A percentile compares a stretch with the other conserved stretches of the same genome.
Conservation (phyloP, 768 basidiomycete species). For the Boletus rufocinnamomeus region DNA sequence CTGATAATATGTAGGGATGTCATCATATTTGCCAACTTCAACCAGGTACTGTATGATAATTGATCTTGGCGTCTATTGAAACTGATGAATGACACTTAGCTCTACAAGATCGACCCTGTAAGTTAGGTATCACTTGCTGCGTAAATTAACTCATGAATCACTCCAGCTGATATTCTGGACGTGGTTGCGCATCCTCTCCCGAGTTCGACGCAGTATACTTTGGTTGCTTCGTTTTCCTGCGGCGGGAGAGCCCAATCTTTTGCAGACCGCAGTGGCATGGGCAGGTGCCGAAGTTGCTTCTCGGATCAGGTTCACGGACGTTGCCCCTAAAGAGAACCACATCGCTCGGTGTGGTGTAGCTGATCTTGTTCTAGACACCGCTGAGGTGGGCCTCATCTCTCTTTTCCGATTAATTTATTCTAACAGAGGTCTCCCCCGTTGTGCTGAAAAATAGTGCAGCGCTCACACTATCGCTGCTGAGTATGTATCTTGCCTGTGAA, state of each 20-base stretch:
- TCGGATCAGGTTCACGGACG: slow-evolving; percentile 50
- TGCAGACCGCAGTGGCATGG: slow-evolving; percentile 45
- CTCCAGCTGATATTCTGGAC: slow-evolving; percentile 43
- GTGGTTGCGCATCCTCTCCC: slow-evolving; percentile 49
- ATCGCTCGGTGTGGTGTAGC: slow-evolving; percentile 48
- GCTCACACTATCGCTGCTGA: slow-evolving; percentile 55
- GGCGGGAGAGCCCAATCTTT: slow-evolving; percentile 47
- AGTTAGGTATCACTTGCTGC: slow-evolving; percentile 3
- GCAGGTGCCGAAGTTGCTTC: slow-evolving; percentile 47
- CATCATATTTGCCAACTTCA: slow-evolving; percentile 55
- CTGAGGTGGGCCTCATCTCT: slow-evolving; percentile 39
- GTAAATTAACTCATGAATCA: slow-evolving; percentile 6
- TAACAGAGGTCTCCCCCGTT: neutral
- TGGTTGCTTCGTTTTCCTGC: slow-evolving; percentile 55
- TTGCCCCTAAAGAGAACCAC: slow-evolving; percentile 47
- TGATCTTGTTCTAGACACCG: slow-evolving; percentile 54
- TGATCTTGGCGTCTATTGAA: slow-evolving; percentile 1
- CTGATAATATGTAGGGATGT: slow-evolving; percentile 34
- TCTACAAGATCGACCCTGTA: slow-evolving; percentile 50
- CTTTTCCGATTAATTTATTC: neutral
- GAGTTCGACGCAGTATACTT: slow-evolving; percentile 49
- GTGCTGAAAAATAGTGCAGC: slow-evolving; percentile 41
- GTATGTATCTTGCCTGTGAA: slow-evolving; percentile 30
- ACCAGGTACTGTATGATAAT: slow-evolving; percentile 41
- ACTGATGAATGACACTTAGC: slow-evolving; percentile 27